phyloP scores from a whole-genome alignment of 176 grass and related monocot species.

The Aegilops longissima region DNA sequence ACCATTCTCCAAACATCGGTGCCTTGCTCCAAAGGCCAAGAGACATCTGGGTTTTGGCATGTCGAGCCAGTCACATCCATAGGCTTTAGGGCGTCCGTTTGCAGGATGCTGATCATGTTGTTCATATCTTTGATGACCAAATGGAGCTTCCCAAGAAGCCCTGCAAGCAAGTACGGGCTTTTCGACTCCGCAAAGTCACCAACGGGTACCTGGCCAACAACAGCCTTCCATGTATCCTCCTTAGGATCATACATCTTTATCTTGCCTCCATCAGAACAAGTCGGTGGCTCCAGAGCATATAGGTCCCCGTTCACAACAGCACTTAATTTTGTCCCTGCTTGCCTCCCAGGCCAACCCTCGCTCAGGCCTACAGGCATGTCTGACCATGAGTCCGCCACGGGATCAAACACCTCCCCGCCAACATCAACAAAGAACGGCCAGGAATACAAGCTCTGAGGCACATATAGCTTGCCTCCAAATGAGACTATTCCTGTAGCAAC shows the following conservation, averaged over 20 bases:
- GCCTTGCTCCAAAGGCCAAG: constrained; percentile 8
- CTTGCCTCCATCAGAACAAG: constrained; percentile 50
- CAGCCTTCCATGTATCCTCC: constrained; percentile 70
- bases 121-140: constrained; percentile 53
- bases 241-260: constrained; percentile 79
- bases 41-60: constrained; percentile 28
- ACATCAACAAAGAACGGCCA: constrained; percentile 80
- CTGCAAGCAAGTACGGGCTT: constrained; percentile 53
- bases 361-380: constrained; percentile 82
- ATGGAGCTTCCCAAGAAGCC: constrained; percentile 71
- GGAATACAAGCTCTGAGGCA: constrained; percentile 82
- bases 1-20: constrained; percentile 59
- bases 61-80: neutral
- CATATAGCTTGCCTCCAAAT: constrained; percentile 64
- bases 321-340: constrained; percentile 67
- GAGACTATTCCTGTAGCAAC: constrained; percentile 62
- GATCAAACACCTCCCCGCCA: constrained; percentile 79
- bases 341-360: constrained; percentile 78
- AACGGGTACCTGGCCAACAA: constrained; percentile 49
- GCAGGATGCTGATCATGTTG: constrained; percentile 45
- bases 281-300: constrained; percentile 73
- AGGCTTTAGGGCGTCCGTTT: constrained; percentile 29
- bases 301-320: constrained; percentile 56
- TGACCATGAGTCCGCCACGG: constrained; percentile 51
- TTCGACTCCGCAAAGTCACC: constrained; percentile 45